Percentiles rank a stretch among this genome's conserved stretches.
Evolutionary conservation across 1,284 basidiomycete species (phyloP).

Genomic region (Puccinia horiana): DNA sequence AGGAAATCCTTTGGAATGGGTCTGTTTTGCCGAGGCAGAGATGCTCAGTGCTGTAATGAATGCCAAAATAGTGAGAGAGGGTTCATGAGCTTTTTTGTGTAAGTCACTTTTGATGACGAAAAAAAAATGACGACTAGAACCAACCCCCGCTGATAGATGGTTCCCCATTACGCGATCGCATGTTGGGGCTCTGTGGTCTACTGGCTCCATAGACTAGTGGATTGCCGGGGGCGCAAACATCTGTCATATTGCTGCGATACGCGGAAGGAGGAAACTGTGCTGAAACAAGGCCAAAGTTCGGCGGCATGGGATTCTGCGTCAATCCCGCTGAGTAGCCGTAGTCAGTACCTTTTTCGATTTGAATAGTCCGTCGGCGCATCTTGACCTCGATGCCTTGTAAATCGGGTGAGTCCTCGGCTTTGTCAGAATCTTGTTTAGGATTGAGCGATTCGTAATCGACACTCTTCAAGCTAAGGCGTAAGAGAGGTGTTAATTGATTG

Average conservation of each 20-base stretch:
- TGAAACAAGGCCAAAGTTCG: slow-evolving; percentile 14
- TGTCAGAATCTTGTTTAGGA: slow-evolving; percentile 44
- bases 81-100: background rate
- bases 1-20: background rate
- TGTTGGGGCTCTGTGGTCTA: background rate
- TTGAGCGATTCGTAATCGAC: slow-evolving; percentile 33
- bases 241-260: background rate
- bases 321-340: background rate
- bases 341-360: background rate
- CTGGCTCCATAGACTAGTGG: slow-evolving; percentile 17
- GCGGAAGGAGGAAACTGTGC: background rate
- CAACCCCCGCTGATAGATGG: slow-evolving; percentile 9
- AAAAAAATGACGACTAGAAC: background rate
- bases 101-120: background rate
- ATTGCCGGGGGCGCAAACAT: slow-evolving; percentile 10
- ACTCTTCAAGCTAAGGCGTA: slow-evolving; percentile 26
- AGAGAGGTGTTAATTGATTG: background rate
- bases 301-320: slow-evolving; percentile 16
- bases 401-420: slow-evolving; percentile 31
- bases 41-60: slow-evolving; percentile 7
- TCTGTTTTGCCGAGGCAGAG: background rate
- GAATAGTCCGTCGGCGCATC: slow-evolving; percentile 35
- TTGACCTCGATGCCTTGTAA: slow-evolving; percentile 44
- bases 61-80: background rate
- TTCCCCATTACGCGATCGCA: background rate